Evolutionary conservation across 495 filamentous ascomycete genomes (phyloP), one percentile per base, ranked within the genome.

Genomic region (Amniculicola lignicola): DNA sequence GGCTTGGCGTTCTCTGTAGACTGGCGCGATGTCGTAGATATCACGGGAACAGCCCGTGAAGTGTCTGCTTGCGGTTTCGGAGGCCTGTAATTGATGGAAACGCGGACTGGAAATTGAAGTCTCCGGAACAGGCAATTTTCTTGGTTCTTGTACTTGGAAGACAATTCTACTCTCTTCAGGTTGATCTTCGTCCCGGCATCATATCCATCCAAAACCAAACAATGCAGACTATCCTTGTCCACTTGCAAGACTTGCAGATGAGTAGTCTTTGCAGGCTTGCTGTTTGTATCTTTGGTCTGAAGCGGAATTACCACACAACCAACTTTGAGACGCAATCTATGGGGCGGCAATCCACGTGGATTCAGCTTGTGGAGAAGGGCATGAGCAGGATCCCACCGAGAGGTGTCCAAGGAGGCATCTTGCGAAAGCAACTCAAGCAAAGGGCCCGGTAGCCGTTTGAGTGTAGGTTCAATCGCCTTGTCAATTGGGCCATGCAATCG

Each of bases 401-500:
- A 11, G 3, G 23, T 22, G 21, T 58, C 33, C 12, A 24, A 45
- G 11, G 54, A 54, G 12, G 21, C 36, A 40, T 65, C 57, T 47
- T 49, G 16, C 14, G 62, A 61, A 6, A 57, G 48, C 9, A 65
- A 16, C 28, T 65, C 62, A 18, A 61, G 50, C 42, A 57, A 18
- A 4, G 62, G 53, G 11, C 43, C 48, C 0, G 57, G 57, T 2
- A 65, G 54, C 9, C 19, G 6, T 2, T 58, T 43, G 1, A 61
- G 24, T 11, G 42, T 21, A 2, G 11, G 21, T 39, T 65, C 57
- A 21, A 51, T 51, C 2, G 52, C 49, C 11, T 51, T 51, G 40
- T 64, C 51, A 14, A 60, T 36, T 24, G 55, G 61, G 14, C 61
- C 61, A 28, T 64, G 61, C 15, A 52, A 33, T 11, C 61, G 61